Conservation (phyloP, 805 yeast species). For the Wickerhamiella spandovensis region DNA sequence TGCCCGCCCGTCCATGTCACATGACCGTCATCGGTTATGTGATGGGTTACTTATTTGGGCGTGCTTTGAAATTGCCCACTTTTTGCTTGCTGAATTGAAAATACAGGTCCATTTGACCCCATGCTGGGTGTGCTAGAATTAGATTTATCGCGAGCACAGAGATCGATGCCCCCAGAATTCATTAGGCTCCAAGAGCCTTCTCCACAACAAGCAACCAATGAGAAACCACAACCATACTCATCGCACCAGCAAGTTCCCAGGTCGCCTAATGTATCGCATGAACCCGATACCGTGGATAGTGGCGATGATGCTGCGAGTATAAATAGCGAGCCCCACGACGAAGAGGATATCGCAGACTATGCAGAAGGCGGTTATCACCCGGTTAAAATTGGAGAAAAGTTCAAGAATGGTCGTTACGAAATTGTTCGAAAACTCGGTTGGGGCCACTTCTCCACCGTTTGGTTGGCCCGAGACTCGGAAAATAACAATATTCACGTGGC, state of each 20-base stretch:
- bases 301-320: neutral
- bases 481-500: constrained; percentile 66
- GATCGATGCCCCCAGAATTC: neutral
- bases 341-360: constrained; percentile 78
- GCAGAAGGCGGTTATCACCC: constrained; percentile 94
- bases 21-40: neutral
- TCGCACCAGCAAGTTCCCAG: neutral
- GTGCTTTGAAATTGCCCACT: neutral
- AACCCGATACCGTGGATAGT: neutral
- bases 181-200: neutral
- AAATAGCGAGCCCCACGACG: constrained; percentile 34
- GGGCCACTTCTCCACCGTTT: constrained; percentile 97
- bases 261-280: neutral
- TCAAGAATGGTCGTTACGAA: constrained; percentile 61
- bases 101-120: neutral
- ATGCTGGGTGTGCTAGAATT: neutral
- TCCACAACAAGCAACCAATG: neutral
- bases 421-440: constrained; percentile 88
- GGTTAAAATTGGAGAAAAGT: constrained; percentile 73
- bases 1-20: neutral
- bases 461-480: constrained; percentile 64
- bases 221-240: neutral
- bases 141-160: neutral
- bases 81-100: neutral
- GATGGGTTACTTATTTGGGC: neutral